Evolutionary conservation across 2,329 filamentous ascomycete species (phyloP).

Genomic region (Aspergillus sp.): DNA sequence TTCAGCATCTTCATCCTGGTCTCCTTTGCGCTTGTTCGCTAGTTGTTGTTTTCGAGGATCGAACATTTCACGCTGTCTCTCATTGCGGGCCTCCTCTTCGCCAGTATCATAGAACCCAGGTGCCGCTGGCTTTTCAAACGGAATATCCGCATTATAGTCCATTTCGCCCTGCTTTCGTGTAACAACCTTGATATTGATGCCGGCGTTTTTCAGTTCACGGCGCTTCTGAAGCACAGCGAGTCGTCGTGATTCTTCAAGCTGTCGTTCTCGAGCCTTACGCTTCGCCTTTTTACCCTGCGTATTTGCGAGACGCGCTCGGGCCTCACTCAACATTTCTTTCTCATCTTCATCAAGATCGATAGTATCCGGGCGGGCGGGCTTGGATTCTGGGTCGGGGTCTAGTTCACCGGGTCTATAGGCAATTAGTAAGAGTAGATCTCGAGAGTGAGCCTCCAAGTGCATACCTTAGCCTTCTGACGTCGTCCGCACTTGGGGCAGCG

Average conservation of each 20-base stretch:
- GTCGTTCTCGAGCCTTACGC: slow-evolving; percentile 90
- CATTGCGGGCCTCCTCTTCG: slow-evolving; percentile 78
- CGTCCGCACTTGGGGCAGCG: slow-evolving; percentile 84
- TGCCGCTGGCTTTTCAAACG: slow-evolving; percentile 89
- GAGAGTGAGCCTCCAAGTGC: slow-evolving; percentile 1
- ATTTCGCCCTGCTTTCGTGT: slow-evolving; percentile 94
- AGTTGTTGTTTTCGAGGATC: slow-evolving; percentile 92
- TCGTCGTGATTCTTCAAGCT: slow-evolving; percentile 89
- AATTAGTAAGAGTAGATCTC: slow-evolving; percentile 14
- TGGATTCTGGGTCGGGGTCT: slow-evolving; percentile 95
- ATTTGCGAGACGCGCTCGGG: slow-evolving; percentile 91
- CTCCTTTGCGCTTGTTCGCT: slow-evolving; percentile 88
- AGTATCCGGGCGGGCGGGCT: slow-evolving; percentile 91
- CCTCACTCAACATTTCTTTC: slow-evolving; percentile 99
- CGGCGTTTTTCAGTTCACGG: slow-evolving; percentile 92
- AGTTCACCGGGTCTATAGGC: slow-evolving; percentile 74
- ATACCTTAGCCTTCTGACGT: slow-evolving; percentile 76
- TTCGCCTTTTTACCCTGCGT: slow-evolving; percentile 99
- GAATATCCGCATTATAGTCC: slow-evolving; percentile 99
- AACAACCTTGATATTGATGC: slow-evolving; percentile 95
- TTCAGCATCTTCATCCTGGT: slow-evolving; percentile 76
- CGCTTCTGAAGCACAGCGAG: slow-evolving; percentile 91
- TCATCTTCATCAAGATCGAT: slow-evolving; percentile 98
- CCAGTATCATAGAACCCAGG: slow-evolving; percentile 90
- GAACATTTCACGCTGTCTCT: slow-evolving; percentile 78